Percentiles rank a stretch among this genome's conserved stretches.
These are phyloP conservation scores for Actinomortierella ambigua DNA, from an alignment of 371 early-diverging fungal genomes.

Conservation along the genomic window DNA sequence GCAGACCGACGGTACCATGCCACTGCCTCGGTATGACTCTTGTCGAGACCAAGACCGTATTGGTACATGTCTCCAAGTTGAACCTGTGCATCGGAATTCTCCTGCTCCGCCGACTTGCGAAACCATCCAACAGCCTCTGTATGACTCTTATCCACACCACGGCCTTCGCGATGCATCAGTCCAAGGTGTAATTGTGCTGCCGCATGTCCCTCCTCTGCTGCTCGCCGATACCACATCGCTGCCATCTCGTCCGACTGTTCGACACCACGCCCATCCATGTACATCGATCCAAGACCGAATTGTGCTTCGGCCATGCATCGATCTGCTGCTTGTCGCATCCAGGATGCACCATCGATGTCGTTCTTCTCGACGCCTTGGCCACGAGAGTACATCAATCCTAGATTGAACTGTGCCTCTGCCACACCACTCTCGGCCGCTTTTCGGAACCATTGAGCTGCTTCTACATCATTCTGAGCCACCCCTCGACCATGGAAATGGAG, in stretches of 20 bases:
- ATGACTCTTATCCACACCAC: no score
- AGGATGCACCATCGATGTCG: constrained; percentile 67
- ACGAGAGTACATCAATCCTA: constrained; percentile 81
- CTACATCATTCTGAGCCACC: constrained; percentile 56
- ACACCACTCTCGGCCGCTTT: constrained; percentile 77
- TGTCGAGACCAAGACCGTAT: constrained; percentile 78
- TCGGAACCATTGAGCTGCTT: constrained; percentile 82
- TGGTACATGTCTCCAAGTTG: no score
- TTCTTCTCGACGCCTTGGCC: constrained; percentile 79
- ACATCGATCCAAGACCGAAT: constrained; percentile 84
- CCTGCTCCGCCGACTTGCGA: constrained; percentile 71
- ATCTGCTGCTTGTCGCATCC: constrained; percentile 70
- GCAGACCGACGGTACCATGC: constrained; percentile 76
- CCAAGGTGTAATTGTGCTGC: constrained; percentile 83
- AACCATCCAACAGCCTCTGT: no score
- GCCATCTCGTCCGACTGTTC: constrained; percentile 66
- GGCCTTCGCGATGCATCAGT: no score
- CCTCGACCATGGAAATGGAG: constrained; percentile 84
- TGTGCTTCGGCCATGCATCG: constrained; percentile 74
- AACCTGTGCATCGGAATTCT: constrained; percentile 52
- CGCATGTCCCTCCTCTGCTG: constrained; percentile 79
- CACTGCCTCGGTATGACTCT: constrained; percentile 68
- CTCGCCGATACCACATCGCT: constrained; percentile 69
- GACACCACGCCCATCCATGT: constrained; percentile 83
- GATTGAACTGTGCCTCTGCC: constrained; percentile 66